A percentile compares a stretch with the other conserved stretches of the same genome.
Conservation (phyloP, 2,329 filamentous ascomycete genomes). For the Chaetomium strumarium region DNA sequence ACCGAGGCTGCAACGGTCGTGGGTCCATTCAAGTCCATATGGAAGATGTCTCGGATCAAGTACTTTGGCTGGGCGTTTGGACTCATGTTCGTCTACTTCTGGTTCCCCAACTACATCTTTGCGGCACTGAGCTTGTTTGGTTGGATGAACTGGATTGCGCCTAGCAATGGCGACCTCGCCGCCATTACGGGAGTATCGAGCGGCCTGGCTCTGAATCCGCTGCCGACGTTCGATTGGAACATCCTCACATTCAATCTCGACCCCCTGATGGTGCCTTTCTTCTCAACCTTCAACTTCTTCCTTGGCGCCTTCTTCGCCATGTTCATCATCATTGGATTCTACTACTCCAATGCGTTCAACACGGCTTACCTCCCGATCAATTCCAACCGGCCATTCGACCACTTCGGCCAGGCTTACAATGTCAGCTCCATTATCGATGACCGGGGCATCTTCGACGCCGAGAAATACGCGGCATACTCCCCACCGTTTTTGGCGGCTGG, state of each 20-base stretch:
- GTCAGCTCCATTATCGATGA: slow-evolving; percentile 27
- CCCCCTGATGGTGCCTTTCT: slow-evolving; percentile 27
- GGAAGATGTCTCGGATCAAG: slow-evolving; percentile 33
- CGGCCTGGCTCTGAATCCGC: slow-evolving; percentile 42
- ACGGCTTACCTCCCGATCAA: slow-evolving; percentile 37
- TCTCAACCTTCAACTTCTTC: slow-evolving; percentile 24
- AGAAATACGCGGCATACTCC: slow-evolving; percentile 37
- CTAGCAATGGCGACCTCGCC: slow-evolving; percentile 37
- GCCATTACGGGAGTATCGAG: slow-evolving; percentile 37
- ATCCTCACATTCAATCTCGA: slow-evolving; percentile 28
- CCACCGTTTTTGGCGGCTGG: slow-evolving; percentile 37
- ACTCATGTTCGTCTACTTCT: slow-evolving; percentile 43
- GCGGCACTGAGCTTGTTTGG: slow-evolving; percentile 39
- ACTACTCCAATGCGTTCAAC: slow-evolving; percentile 29
- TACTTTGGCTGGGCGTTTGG: slow-evolving; percentile 36
- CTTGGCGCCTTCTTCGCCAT: slow-evolving; percentile 21
- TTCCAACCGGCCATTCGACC: slow-evolving; percentile 36
- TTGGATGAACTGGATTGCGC: slow-evolving; percentile 48
- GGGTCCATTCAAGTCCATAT: slow-evolving; percentile 32
- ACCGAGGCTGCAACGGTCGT: slow-evolving; percentile 25
- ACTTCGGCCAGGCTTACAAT: slow-evolving; percentile 35
- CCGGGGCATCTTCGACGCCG: slow-evolving; percentile 31
- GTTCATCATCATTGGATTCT: slow-evolving; percentile 24
- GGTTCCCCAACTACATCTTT: slow-evolving; percentile 44
- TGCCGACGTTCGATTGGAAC: slow-evolving; percentile 48